Evolutionary conservation across 163 green algal genomes (phyloP), one percentile per base, ranked within the genome.

Genomic region (Chlorella variabilis): DNA sequence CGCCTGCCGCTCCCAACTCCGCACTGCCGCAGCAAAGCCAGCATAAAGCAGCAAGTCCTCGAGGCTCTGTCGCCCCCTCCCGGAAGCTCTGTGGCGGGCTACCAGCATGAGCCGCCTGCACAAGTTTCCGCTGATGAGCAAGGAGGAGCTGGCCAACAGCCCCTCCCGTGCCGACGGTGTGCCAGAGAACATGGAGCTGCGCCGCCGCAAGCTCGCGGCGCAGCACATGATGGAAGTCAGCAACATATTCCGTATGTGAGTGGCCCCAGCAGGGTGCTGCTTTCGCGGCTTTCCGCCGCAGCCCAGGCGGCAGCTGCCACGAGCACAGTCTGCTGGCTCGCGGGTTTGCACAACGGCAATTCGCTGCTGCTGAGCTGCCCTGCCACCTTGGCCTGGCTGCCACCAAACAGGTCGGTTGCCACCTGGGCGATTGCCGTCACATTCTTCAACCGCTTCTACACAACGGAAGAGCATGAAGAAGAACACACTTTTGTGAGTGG

Each of bases 401-500:
- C 18, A 6, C 5, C 18, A 63, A 29, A 63, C 59, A 67, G 80
- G 80, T 74, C 75, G 18, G 38, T 83, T 18, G 56, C 27, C 54
- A 83, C 75, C 15, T 75, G 54, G 34, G 75, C 56, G 8, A 83
- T 86, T 49, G 84, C 75, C 17, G n/a, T 85, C 18, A 86, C 82
- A 3, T 81, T 86, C 42, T 89, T 77, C 70, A 67, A 74, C 5
- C 80, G 84, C 58, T 89, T 86, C 31, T 89, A 79, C 61, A 56
- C 84, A 15, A n/a, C 80, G 42, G n/a, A 85, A 85, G 49, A 89
- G 84, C 62, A 75, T 89, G 74, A 80, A 78, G 39, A 70, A 78
- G 29, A 89, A 89, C 75, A 71, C 34, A 33, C 74, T 56, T 84
- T 77, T 59, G 84, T 88, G 63, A 71, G 84, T 84, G 21, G 73